A percentile compares a stretch with the other conserved stretches of the same genome.
Conservation (phyloP, 202 grass and related monocot genomes). For the Carex arenaria region DNA sequence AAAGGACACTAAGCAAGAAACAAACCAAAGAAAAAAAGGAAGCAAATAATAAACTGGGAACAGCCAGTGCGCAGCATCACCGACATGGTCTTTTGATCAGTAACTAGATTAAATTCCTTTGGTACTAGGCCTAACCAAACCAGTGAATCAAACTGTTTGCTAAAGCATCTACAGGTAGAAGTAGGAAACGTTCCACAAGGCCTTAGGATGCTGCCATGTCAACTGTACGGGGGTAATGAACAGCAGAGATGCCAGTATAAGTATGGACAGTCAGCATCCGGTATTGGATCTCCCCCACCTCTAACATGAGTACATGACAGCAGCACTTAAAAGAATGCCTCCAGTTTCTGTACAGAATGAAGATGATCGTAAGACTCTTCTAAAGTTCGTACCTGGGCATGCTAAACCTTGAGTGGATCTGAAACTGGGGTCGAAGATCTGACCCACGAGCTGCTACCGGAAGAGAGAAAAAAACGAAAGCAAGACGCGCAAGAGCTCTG, state of each 20-base stretch:
- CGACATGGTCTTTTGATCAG: not conserved
- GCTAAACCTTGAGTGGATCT: constrained; percentile 3
- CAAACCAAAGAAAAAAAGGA: not conserved
- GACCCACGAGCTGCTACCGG: not conserved
- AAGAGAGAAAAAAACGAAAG: not conserved
- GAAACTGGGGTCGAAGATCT: not conserved
- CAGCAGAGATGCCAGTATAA: not conserved
- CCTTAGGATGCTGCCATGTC: not conserved
- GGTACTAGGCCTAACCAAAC: not conserved
- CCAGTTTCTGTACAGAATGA: constrained; percentile 5
- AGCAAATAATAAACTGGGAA: not conserved
- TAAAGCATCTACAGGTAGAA: not conserved
- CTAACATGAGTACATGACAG: not conserved
- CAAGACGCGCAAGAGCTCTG: not conserved
- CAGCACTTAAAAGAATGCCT: not conserved
- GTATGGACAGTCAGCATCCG: not conserved
- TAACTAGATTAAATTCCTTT: not conserved
- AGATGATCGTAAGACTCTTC: not conserved
- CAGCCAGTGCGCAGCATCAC: not conserved
- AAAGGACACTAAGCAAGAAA: not conserved
- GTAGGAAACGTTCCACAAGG: not conserved
- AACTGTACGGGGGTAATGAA: not conserved
- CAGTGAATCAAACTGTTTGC: not conserved
- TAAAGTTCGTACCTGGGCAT: not conserved
- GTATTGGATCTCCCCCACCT: not conserved